Conservation (phyloP, 768 basidiomycete genomes). For the Trametes cubensis region DNA sequence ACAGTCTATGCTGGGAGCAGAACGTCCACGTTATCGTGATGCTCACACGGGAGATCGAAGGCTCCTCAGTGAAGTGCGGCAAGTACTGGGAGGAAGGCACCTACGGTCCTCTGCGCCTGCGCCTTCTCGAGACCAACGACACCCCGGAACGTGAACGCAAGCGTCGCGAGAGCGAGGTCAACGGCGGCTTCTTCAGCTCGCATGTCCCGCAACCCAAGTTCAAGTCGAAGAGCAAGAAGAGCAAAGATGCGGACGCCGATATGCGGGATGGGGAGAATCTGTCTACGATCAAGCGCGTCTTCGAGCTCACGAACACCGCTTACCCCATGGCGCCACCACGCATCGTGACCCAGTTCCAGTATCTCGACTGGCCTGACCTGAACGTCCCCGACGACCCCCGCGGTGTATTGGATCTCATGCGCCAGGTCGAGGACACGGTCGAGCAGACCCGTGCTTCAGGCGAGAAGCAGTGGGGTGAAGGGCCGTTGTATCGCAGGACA, state of each 20-base stretch:
- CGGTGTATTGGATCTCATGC: slow-evolving; percentile 73
- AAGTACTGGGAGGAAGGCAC: slow-evolving; percentile 77
- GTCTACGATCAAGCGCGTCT: slow-evolving; percentile 57
- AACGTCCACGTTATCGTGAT: slow-evolving; percentile 94
- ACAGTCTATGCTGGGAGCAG: slow-evolving; percentile 89
- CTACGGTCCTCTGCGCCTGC: slow-evolving; percentile 74
- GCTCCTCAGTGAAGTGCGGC: slow-evolving; percentile 87
- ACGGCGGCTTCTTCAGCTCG: slow-evolving; percentile 39
- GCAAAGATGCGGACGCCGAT: slow-evolving; percentile 16
- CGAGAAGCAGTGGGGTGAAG: slow-evolving; percentile 29
- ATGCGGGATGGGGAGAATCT: slow-evolving; percentile 14
- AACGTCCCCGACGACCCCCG: slow-evolving; percentile 87
- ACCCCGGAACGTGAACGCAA: slow-evolving; percentile 40
- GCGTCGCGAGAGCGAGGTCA: slow-evolving; percentile 30
- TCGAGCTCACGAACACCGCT: slow-evolving; percentile 65
- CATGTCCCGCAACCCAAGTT: slow-evolving; percentile 36
- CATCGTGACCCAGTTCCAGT: slow-evolving; percentile 86
- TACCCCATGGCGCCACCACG: slow-evolving; percentile 64
- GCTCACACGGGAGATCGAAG: slow-evolving; percentile 92
- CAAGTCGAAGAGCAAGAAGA: slow-evolving; percentile 9
- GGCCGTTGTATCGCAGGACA: slow-evolving; percentile 25
- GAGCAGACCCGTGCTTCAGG: slow-evolving; percentile 28
- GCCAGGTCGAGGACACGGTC: slow-evolving; percentile 56
- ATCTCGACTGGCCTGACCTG: slow-evolving; percentile 95
- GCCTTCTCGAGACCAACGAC: slow-evolving; percentile 51